Conservation (phyloP, 306 rosid species). For the Quercus mongolica region DNA sequence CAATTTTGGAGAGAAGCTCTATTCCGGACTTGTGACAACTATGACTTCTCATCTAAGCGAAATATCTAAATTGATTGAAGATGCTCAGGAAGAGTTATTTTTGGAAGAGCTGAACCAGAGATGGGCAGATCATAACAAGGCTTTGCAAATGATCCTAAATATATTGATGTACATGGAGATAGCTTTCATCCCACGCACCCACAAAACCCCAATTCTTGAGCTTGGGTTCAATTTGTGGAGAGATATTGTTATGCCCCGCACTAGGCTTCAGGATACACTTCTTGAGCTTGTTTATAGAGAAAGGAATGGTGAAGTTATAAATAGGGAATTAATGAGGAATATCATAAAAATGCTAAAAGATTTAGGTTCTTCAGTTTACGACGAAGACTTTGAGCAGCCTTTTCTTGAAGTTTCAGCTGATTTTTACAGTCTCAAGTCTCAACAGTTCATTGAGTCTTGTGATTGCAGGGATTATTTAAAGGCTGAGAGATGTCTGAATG, state of each 20-base stretch:
- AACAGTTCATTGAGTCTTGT: constrained; percentile 49
- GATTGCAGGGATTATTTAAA: constrained; percentile 53
- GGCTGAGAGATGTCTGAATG: constrained; percentile 51
- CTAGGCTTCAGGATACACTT: constrained; percentile 50
- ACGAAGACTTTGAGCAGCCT: constrained; percentile 46
- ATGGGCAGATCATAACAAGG: constrained; percentile 60
- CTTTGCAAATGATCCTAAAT: constrained; percentile 56
- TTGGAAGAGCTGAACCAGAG: constrained; percentile 56
- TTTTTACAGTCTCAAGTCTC: constrained; percentile 49
- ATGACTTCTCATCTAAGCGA: constrained; percentile 43
- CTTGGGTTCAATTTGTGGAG: constrained; percentile 61
- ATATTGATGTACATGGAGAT: constrained; percentile 64
- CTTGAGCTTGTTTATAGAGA: constrained; percentile 45
- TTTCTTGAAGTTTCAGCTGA: constrained; percentile 44
- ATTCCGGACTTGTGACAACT: constrained; percentile 28
- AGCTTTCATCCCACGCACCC: constrained; percentile 46
- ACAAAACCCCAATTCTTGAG: constrained; percentile 52
- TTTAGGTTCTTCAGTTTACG: constrained; percentile 46
- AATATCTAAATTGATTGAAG: constrained; percentile 43
- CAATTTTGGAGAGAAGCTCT: constrained; percentile 38
- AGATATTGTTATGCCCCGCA: constrained; percentile 45
- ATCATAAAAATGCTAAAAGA: constrained; percentile 47
- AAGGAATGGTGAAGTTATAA: constrained; percentile 49
- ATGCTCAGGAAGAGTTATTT: constrained; percentile 50
- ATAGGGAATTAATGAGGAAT: constrained; percentile 56